A percentile compares a stretch with the other conserved stretches of the same genome.
Conservation (phyloP, 352 stramenopile genomes). For the Phytophthora quininea region DNA sequence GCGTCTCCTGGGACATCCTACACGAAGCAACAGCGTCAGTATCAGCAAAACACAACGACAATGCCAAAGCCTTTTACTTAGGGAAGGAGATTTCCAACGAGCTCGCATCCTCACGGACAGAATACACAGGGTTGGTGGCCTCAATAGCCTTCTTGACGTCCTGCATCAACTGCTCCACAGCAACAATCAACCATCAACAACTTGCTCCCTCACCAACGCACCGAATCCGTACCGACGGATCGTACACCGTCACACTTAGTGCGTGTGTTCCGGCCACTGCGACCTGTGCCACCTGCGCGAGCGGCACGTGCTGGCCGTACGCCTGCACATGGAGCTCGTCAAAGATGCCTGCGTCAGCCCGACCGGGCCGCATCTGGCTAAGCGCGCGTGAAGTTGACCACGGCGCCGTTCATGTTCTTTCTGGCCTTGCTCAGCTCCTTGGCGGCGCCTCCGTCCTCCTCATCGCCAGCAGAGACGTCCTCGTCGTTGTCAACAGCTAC, state of each 20-base stretch:
- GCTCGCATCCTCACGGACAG: constrained; percentile 66
- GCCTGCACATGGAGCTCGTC: constrained; percentile 81
- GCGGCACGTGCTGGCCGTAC: constrained; percentile 79
- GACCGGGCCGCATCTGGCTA: constrained; percentile 79
- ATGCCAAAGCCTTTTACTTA: constrained; percentile 53
- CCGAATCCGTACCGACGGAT: constrained; percentile 62
- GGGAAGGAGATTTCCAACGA: constrained; percentile 82
- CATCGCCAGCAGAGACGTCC: constrained; percentile 22
- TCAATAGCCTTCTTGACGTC: constrained; percentile 82
- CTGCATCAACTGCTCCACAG: constrained; percentile 51
- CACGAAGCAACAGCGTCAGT: constrained; percentile 4
- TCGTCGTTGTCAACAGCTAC: constrained; percentile 16
- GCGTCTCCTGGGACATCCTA: constrained; percentile 89
- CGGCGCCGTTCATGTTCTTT: constrained; percentile 84
- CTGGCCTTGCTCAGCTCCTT: constrained; percentile 59
- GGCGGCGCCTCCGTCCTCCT: constrained; percentile 37
- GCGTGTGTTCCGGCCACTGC: constrained; percentile 65
- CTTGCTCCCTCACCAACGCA: not conserved
- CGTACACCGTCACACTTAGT: constrained; percentile 79
- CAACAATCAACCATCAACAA: constrained; percentile 8
- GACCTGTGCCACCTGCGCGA: constrained; percentile 82
- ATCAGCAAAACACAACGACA: not conserved
- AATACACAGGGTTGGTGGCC: constrained; percentile 77
- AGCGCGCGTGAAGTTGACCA: constrained; percentile 78
- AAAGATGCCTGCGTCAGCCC: constrained; percentile 82